Base-by-base conservation (phyloP, 768 basidiomycete genomes). In the Boletales sp. region DNA sequence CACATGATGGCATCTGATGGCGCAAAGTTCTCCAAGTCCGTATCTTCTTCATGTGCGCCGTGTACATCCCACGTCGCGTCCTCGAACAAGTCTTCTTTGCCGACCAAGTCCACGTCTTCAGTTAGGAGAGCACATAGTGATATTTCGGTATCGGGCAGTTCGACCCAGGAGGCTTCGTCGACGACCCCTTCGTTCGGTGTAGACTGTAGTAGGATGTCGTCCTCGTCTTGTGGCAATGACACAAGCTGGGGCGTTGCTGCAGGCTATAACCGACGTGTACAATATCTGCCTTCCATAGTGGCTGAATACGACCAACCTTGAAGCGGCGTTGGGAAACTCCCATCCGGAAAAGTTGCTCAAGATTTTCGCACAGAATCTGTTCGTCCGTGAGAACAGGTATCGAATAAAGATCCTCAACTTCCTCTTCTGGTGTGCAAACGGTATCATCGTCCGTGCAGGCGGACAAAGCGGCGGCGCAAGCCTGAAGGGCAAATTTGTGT, bases 261-360 rank as follows among this genome's bases (percentile, higher is more conserved):
- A 35, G 58, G 57, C 68, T 67, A 40, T 36, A 52, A 49, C 37
- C 19, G 40, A 27, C 40, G 38, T 29, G 40, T 54, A 45, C 44
- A 41, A 57, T 39, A 38, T 11, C 15, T 38, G 38, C 7, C 30
- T 43, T 32, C 32, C 45, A 45, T 45, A 24, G n/a, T 31, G 18
- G 52, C 11, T 39, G 45, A 43, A 51, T 47, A 24, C 24, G 37
- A 62, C 63, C 51, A 53, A 79, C 81, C 77, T 79, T 79, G 64
- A 80, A 78, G 40, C 56, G 69, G 13, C 69, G 68, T 10, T 69
- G 71, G 38, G 71, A 69, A 57, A 78, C 63, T 10, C 72, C 70
- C 43, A 57, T 50, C 47, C 72, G 69, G 54, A 75, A 80, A 24
- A 79, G 56, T 38, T 67, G 65, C 49, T 78, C 75, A 66, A 82